Evolutionary conservation across 768 basidiomycete genomes (phyloP).

Genomic region (Leccinum ochraceum): DNA sequence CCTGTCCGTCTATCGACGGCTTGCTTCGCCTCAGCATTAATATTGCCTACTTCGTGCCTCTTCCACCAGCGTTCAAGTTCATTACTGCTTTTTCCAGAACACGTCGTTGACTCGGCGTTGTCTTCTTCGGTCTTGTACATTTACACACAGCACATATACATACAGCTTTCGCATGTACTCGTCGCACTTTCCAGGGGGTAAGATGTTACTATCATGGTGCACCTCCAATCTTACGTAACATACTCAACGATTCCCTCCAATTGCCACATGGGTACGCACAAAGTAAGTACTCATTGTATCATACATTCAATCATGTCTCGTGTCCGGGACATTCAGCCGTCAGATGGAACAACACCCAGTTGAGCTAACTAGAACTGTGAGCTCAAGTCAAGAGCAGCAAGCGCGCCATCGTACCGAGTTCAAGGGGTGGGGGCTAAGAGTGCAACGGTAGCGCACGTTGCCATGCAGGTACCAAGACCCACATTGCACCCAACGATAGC

Average conservation of each 20-base stretch:
- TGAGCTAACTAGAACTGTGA: neutral
- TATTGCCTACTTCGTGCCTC: too few relatives aligned
- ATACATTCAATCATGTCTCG: neutral
- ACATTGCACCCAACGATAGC: constrained; percentile 25
- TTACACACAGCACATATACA: constrained; percentile 54
- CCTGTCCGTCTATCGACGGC: too few relatives aligned
- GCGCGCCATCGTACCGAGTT: neutral
- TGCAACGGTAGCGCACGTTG: constrained; percentile 10
- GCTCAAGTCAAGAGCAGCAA: neutral
- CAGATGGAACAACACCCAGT: neutral
- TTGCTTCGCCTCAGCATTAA: too few relatives aligned
- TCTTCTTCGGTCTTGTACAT: constrained; percentile 50
- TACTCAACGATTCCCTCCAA: neutral
- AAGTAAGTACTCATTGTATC: neutral
- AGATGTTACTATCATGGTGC: constrained; percentile 32
- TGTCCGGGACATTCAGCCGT: neutral
- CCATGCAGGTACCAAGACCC: constrained; percentile 16
- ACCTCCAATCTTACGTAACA: constrained; percentile 7
- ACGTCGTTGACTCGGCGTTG: constrained; percentile 55
- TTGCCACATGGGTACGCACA: neutral
- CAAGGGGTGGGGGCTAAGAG: constrained; percentile 28
- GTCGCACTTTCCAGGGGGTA: constrained; percentile 65
- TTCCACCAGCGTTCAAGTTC: constrained; percentile 31
- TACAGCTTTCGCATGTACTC: constrained; percentile 54
- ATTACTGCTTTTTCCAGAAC: constrained; percentile 51